Evolutionary conservation across 2,329 filamentous ascomycete species (phyloP).

Genomic region (Arthroderma sp.): DNA sequence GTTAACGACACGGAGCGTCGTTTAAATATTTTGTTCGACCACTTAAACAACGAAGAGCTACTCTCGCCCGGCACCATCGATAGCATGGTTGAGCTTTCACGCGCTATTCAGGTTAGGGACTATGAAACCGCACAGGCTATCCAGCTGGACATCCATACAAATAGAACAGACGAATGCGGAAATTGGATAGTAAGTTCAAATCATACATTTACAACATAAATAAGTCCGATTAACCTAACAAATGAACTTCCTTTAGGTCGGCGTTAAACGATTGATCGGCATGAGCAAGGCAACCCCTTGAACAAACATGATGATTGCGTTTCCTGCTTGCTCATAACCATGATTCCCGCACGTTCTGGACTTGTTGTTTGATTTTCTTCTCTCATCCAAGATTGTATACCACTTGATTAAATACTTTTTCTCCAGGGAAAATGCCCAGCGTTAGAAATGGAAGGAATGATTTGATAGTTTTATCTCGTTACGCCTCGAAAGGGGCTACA

Average conservation of each 20-base stretch:
- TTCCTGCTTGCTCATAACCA: too few species aligned
- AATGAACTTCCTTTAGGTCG: constrained; percentile 42
- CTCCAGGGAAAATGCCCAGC: too few species aligned
- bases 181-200: constrained; percentile 65
- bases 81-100: constrained; percentile 39
- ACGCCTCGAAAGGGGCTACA: too few species aligned
- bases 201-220: too few species aligned
- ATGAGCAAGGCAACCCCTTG: constrained; percentile 66
- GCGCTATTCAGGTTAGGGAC: constrained; percentile 54
- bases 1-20: constrained; percentile 91
- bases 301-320: constrained; percentile 2
- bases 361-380: too few species aligned
- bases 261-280: constrained; percentile 61
- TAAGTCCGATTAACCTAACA: constrained; percentile 18
- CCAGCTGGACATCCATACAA: constrained; percentile 61
- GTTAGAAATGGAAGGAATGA: too few species aligned
- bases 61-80: constrained; percentile 57
- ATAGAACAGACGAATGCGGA: constrained; percentile 67
- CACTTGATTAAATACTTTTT: too few species aligned
- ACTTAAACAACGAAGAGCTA: constrained; percentile 89
- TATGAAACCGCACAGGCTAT: constrained; percentile 54
- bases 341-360: too few species aligned
- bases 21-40: constrained; percentile 85
- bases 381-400: too few species aligned
- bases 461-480: too few species aligned